These are phyloP conservation scores for Xerocomus potaroensis DNA, from an alignment of 768 basidiomycete genomes.

Conservation along the genomic window DNA sequence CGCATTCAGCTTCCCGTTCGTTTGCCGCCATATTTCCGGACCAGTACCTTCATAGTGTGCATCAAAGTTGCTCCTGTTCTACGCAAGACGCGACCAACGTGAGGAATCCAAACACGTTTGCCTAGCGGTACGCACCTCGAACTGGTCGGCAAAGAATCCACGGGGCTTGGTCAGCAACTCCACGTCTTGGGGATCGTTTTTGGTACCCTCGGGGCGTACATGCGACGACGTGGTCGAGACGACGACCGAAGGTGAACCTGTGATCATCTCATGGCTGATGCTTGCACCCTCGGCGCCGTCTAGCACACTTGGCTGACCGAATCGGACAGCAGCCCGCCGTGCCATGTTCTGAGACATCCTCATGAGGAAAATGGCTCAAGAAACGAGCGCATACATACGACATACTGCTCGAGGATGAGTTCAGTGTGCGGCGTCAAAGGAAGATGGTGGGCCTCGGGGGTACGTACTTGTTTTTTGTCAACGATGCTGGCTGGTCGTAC, in stretches of 20 bases:
- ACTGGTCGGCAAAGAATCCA: slow-evolving; percentile 96
- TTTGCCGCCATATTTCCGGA: slow-evolving; percentile 94
- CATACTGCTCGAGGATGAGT: slow-evolving; percentile 43
- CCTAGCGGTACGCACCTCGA: slow-evolving; percentile 53
- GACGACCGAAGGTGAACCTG: slow-evolving; percentile 46
- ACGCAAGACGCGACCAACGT: neutral
- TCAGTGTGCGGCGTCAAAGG: neutral
- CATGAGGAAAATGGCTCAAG: neutral
- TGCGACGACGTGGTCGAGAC: slow-evolving; percentile 49
- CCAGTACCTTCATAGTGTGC: slow-evolving; percentile 90
- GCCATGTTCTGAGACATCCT: slow-evolving; percentile 71
- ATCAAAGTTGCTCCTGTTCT: slow-evolving; percentile 83
- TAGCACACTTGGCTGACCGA: slow-evolving; percentile 45
- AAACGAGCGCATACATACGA: slow-evolving; percentile 42
- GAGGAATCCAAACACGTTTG: neutral
- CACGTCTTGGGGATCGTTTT: slow-evolving; percentile 35
- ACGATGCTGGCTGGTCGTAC: slow-evolving; percentile 95
- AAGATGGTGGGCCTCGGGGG: neutral
- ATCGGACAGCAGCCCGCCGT: slow-evolving; percentile 67
- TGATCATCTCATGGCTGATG: slow-evolving; percentile 33
- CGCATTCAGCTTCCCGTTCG: slow-evolving; percentile 72
- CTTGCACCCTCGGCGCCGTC: slow-evolving; percentile 12
- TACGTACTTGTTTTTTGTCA: slow-evolving; percentile 84
- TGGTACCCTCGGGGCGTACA: slow-evolving; percentile 32
- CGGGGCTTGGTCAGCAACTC: slow-evolving; percentile 52